Evolutionary conservation across 352 stramenopile genomes (phyloP).

Genomic region (Phytopythium litorale): DNA sequence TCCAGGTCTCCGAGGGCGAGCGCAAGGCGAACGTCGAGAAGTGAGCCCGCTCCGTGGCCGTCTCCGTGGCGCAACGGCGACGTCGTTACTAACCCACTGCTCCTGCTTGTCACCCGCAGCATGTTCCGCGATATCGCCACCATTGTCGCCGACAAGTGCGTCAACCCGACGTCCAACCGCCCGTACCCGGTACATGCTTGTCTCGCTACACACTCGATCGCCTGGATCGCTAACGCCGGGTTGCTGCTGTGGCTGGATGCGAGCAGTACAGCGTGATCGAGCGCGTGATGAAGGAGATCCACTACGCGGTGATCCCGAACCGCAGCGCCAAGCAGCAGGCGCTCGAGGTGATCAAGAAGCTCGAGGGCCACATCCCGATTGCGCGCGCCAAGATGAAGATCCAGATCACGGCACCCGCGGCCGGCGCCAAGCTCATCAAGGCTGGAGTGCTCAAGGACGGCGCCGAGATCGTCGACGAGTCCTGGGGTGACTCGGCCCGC

Average conservation of each 20-base stretch:
- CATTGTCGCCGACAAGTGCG: slow-evolving; percentile 96
- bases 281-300: slow-evolving; percentile 95
- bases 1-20: slow-evolving; percentile 97
- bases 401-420: slow-evolving; percentile 58
- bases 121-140: slow-evolving; percentile 94
- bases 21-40: slow-evolving; percentile 91
- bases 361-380: slow-evolving; percentile 93
- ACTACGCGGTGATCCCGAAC: slow-evolving; percentile 94
- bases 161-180: slow-evolving; percentile 93
- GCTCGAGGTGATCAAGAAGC: slow-evolving; percentile 95
- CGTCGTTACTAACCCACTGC: too few relatives aligned
- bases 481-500: slow-evolving; percentile 45
- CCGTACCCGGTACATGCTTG: slow-evolving; percentile 87
- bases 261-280: slow-evolving; percentile 92
- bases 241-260: background rate
- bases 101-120: slow-evolving; percentile 23
- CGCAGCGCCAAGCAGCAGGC: slow-evolving; percentile 95
- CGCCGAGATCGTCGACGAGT: slow-evolving; percentile 65
- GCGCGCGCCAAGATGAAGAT: slow-evolving; percentile 97
- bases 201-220: background rate
- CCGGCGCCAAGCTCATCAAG: slow-evolving; percentile 54
- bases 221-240: background rate
- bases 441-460: slow-evolving; percentile 52
- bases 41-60: slow-evolving; percentile 22
- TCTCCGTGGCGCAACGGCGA: too few relatives aligned